Base-by-base conservation (phyloP, 2,329 filamentous ascomycete genomes). In the Trichoderma brevicompactum region DNA sequence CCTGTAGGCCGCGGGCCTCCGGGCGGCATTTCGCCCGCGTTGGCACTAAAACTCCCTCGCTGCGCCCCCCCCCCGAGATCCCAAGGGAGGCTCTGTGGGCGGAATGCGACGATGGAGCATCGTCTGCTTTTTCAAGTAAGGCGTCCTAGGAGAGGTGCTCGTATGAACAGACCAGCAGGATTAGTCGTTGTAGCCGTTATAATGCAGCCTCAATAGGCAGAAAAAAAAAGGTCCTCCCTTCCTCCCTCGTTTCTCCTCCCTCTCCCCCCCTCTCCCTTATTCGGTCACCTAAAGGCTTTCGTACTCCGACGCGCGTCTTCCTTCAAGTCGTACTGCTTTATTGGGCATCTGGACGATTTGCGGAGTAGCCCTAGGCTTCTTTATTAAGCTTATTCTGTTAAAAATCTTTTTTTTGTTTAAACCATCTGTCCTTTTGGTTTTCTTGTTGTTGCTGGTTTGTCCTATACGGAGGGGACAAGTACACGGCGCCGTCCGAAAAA, bases 281-380 rank as follows among this genome's bases (percentile, higher is more conserved):
- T 28, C 23, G 23, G 23, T 28, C 23, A 28, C 23, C 23, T 28
- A 28, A 46, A 44, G 34, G 19, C 19, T 17, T 60, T 50, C 55
- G 55, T 59, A 38, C 32, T 34, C 49, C 15, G 61, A 64, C 61
- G 53, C 61, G 61, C 61, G 61, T 54, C 49, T 55, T 48, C 43
- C 41, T 5, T 23, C 40, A 15, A 34, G 38, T 62, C 49, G 41
- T 40, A 46, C 41, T n/a, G n/a, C 41, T 44, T 48, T 38, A 23
- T 38, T 38, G 43, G 15, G 6, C 6, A 38, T 12, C 9, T n/a
- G 8, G 17, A 36, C 17, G 17, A 28, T 48, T 62, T 62, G 60
- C 49, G 60, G 49, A 46, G 40, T 40, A 44, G 43, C 46, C 46
- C 60, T 63, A 63, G 60, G 49, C 60, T 54, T 63, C 60, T 63